Evolutionary conservation across 129 eudicot genomes (phyloP).

Genomic region (Silybum marianum): DNA sequence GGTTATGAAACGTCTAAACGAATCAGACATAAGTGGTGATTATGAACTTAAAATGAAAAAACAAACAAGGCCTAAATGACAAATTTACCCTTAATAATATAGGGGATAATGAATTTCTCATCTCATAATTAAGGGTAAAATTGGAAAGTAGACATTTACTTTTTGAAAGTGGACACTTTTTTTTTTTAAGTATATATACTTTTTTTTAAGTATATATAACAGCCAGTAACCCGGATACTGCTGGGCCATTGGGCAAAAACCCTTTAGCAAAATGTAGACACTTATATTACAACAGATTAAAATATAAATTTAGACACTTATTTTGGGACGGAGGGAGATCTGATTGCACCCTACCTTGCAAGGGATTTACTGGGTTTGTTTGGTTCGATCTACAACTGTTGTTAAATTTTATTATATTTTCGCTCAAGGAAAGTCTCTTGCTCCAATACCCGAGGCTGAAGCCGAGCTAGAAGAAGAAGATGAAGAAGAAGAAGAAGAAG

Average conservation of each 20-base stretch:
- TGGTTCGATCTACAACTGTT: not conserved
- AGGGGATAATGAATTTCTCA: not conserved
- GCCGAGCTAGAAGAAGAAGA: constrained; percentile 81
- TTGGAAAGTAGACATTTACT: no score
- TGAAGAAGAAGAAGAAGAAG: constrained; percentile 36
- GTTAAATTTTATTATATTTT: constrained; percentile 19
- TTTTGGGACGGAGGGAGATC: not conserved
- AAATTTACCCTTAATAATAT: not conserved
- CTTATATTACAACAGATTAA: no score
- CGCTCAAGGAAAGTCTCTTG: constrained; percentile 92
- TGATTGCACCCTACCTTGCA: no score
- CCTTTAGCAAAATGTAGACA: not conserved
- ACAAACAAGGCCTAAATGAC: no score
- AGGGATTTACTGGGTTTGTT: not conserved
- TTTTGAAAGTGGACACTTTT: not conserved
- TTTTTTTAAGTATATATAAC: no score
- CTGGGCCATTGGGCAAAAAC: no score
- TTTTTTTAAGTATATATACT: no score
- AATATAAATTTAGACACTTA: not conserved
- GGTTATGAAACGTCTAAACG: no score
- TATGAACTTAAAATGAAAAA: no score
- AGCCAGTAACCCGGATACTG: not conserved
- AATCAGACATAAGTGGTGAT: no score
- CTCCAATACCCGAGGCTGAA: constrained; percentile 92
- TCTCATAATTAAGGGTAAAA: not conserved